Evolutionary conservation across 169 alveolate genomes (phyloP), one percentile per base, ranked within the genome.

Genomic region (Plasmodium ovale): DNA sequence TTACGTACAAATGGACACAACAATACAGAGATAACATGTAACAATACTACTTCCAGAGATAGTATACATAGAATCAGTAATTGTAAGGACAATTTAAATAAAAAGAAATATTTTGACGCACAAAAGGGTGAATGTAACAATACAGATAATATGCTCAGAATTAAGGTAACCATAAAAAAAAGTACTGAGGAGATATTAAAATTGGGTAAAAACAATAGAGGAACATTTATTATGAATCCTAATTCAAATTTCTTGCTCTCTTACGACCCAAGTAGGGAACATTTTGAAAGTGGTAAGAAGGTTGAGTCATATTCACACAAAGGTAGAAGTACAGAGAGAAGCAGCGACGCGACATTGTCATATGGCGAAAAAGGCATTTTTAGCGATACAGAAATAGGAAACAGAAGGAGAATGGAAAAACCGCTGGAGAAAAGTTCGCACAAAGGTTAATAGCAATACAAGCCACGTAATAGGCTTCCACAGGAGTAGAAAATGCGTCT

Each of bases 351-450:
- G 54, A 47, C 27, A n/a, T 72, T 33, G 23, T n/a, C 25, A 56
- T 14, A 60, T n/a, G 35, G 27, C 19, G 59, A 54, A 64, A 53
- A 72, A 29, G 87, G 62, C 53, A 72, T 19, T 56, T 37, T 72
- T 5, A 47, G 25, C 0, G 56, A 47, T 5, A 77, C 77, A 7
- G 88, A 77, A 62, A 33, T 60, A 12, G 64, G 44, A 31, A 47
- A 42, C n/a, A n/a, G n/a, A n/a, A n/a, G n/a, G n/a, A n/a, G n/a
- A n/a, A n/a, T n/a, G 53, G 70, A 77, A 33, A 4, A 77, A 67
- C 59, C 23, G n/a, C 0, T 21, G 69, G 3, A 53, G 23, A 14
- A 29, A 14, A 29, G 10, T 42, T 21, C 10, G 68, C 16, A 60
- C 0, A 1, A 59, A 73, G 21, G 35, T 6, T 2, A 14, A 47